phyloP scores from a whole-genome alignment of 2,329 filamentous ascomycete species.

The Cladophialophora exuberans region DNA sequence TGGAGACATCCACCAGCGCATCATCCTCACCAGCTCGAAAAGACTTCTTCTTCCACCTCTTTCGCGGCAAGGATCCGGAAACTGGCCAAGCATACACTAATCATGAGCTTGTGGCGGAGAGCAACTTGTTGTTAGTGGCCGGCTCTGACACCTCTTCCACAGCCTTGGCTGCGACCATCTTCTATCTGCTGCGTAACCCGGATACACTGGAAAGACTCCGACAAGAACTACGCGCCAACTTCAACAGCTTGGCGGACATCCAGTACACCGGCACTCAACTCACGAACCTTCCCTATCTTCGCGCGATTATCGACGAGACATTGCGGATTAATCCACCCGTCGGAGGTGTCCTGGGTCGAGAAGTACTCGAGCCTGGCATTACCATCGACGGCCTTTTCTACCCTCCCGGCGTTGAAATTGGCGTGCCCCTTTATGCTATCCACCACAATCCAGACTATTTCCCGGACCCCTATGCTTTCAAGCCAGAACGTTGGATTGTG shows the following conservation, averaged over 20 bases:
- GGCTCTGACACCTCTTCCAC: not conserved
- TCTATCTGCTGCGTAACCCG: not conserved
- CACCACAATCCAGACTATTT: not conserved
- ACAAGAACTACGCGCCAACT: not conserved
- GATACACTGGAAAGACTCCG: not conserved
- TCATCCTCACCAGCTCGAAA: not conserved
- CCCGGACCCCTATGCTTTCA: not conserved
- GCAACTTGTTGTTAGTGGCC: not conserved
- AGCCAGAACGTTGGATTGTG: not conserved
- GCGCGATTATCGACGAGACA: not conserved
- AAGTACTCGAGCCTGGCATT: not conserved
- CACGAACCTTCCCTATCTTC: not conserved
- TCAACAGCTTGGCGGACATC: not conserved
- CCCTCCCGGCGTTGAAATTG: not conserved
- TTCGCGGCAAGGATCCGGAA: not conserved
- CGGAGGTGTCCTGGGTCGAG: not conserved
- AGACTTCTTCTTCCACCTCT: constrained; percentile 2
- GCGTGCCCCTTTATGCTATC: not conserved
- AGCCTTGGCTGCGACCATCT: not conserved
- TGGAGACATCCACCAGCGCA: not conserved
- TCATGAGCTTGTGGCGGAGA: not conserved
- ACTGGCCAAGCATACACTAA: not conserved
- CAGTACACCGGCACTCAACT: not conserved
- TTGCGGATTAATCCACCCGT: not conserved
- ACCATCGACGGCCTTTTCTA: not conserved